Base-by-base conservation (phyloP, 179 eudicot species). In the Spinacia oleracea region DNA sequence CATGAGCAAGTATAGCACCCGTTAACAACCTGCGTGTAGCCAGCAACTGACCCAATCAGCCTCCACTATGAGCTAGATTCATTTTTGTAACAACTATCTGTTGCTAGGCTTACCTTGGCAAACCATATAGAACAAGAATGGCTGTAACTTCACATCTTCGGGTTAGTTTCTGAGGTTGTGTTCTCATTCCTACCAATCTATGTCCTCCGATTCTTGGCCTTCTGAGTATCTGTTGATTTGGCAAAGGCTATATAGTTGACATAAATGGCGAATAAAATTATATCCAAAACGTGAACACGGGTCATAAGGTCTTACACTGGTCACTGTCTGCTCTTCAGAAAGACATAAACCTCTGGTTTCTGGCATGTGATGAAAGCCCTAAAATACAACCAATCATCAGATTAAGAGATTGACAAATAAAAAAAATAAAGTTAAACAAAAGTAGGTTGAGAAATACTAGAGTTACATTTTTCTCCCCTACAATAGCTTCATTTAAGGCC, bases 301-400 rank as follows among this genome's bases (percentile, higher is more conserved):
- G 48, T 72, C 60, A 62, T 70, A 29, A 11, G 51, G 63, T 53
- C 96, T 53, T 94, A 96, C 99, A 76, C 97, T 91, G 51, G 95
- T 81, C 77, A 96, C 95, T 45, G 97, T 96, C 86, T 91, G 99
- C 89, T 94, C 98, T 83, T 94, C 99, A 15, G 99, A 96, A 78
- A 96, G 95, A 85, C 99, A 94, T 68, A 96, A 89, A 50, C 99
- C 97, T 88, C 98, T 92, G 77, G 99, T 94, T 85, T 96, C 99
- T 9, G 99, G 99, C 98, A 91, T 82, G 85, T 94, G 99, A 86
- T 96, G 98, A 82, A 81, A 87, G 21, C 97, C 99, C 99, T 96
- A 74, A 51, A 76, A 40, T 65, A 42, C 2, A 32, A 53, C 23
- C 14, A 67, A n/a, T 20, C 23, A 31, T 64, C 42, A 5, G 35